phyloP scores from a whole-genome alignment of 169 alveolate genomes.

The Babesia bigemina region DNA sequence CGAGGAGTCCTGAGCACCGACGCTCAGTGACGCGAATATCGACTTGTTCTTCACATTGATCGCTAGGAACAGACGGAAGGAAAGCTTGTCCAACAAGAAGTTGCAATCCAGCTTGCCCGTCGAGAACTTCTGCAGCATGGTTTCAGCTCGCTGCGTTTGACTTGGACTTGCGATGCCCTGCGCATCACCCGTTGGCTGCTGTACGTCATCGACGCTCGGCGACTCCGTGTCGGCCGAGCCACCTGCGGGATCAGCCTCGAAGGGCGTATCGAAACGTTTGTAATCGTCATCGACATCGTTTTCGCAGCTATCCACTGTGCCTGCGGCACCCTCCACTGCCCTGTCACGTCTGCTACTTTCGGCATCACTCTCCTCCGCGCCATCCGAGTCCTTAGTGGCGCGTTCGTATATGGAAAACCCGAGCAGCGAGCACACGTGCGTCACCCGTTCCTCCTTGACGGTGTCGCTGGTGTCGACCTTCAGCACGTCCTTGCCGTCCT shows the following conservation, averaged over 20 bases:
- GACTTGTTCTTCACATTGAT: slow-evolving; percentile 63
- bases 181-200: not conserved
- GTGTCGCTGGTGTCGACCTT: slow-evolving; percentile 39
- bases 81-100: slow-evolving; percentile 47
- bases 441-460: slow-evolving; percentile 54
- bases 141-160: slow-evolving; percentile 19
- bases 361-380: slow-evolving; percentile 1
- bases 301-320: not conserved
- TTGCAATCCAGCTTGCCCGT: not conserved
- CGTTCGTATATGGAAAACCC: slow-evolving; percentile 63
- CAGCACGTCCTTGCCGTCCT: slow-evolving; percentile 44
- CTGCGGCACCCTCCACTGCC: not conserved
- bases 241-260: slow-evolving; percentile 1
- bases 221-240: not conserved
- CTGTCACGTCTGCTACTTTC: not conserved
- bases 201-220: not conserved
- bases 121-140: slow-evolving; percentile 3
- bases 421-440: slow-evolving; percentile 63
- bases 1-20: slow-evolving; percentile 67
- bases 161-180: not conserved
- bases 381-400: not conserved
- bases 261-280: not conserved
- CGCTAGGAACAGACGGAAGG: slow-evolving; percentile 57
- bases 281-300: not conserved
- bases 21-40: slow-evolving; percentile 56